Base-by-base conservation (phyloP, 2,329 filamentous ascomycete species). In the Tolypocladium nubicola region DNA sequence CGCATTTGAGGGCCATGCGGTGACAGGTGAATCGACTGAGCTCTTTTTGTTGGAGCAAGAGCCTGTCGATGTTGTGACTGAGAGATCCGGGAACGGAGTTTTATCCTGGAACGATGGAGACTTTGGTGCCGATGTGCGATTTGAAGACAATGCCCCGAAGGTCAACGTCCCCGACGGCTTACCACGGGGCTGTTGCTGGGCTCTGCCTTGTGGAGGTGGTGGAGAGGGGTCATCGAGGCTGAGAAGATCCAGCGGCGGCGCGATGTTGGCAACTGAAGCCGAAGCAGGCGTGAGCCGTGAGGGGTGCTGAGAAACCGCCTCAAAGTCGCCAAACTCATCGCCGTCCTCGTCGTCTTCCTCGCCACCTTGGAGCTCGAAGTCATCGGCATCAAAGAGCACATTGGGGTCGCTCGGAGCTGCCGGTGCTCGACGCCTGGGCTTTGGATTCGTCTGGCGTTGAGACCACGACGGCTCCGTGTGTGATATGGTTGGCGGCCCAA, bases 341-440 rank as follows among this genome's bases (percentile, higher is more conserved):
- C 79, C 79, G 21, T 69, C 65, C 39, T 83, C 79, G 38, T 80
- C 80, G n/a, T 73, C 71, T 8, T 73, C 75, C 13, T 73, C 73
- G 6, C 65, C 68, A 2, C 65, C 67, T 39, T 74, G 67, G 16
- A 74, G 65, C 56, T 76, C 77, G 61, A 79, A 80, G 54, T 83
- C 78, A 47, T 81, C 79, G 40, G 81, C 85, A 68, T 89, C 86
- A 66, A 89, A 89, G 3, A 89, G 72, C 4, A 89, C 79, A 61
- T 83, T 80, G 2, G 79, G 70, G 49, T 82, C 71, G 1, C 66
- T 60, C 14, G 68, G 59, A 10, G 59, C 53, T 9, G 64, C 40
- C 55, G 62, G 68, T 30, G 63, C 60, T 52, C 60, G 68, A 8
- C 64, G 58, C 30, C 63, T 67, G 37, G 65, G 58, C 37, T 33